Conservation (phyloP, 108 stramenopile species). For the Fragilaria crotonensis region DNA sequence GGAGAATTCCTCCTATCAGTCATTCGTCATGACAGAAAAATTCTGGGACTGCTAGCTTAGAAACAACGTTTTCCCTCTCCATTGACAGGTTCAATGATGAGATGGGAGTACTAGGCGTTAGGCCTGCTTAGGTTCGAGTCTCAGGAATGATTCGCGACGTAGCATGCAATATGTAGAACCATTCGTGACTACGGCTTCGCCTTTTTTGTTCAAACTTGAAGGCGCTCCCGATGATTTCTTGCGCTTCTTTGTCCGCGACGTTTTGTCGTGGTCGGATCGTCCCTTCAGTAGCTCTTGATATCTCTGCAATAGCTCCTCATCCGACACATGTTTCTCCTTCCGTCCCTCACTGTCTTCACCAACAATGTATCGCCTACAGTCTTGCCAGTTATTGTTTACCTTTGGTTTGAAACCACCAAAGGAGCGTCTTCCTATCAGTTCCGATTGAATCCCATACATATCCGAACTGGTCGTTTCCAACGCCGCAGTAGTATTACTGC, state of each 20-base stretch:
- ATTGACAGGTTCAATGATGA: no score
- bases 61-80: no score
- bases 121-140: no score
- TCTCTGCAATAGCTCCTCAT: conserved; percentile 62
- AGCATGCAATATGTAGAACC: no score
- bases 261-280: conserved; percentile 1
- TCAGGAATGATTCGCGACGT: no score
- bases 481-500: not conserved
- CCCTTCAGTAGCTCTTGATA: conserved; percentile 58
- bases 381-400: conserved; percentile 48
- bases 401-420: conserved; percentile 57
- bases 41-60: no score
- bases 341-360: not conserved
- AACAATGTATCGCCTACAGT: conserved; percentile 19
- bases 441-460: conserved; percentile 57
- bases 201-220: no score
- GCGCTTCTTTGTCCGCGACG: not conserved
- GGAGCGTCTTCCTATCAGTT: conserved; percentile 67
- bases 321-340: conserved; percentile 34
- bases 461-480: conserved; percentile 48
- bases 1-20: no score
- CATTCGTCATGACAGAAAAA: no score
- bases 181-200: no score
- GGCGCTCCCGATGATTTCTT: not conserved
- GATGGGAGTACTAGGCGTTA: no score